These are phyloP conservation scores for Stagonosporopsis cucurbitacearum DNA, from an alignment of 2,329 filamentous ascomycete genomes.

Conservation along the genomic window DNA sequence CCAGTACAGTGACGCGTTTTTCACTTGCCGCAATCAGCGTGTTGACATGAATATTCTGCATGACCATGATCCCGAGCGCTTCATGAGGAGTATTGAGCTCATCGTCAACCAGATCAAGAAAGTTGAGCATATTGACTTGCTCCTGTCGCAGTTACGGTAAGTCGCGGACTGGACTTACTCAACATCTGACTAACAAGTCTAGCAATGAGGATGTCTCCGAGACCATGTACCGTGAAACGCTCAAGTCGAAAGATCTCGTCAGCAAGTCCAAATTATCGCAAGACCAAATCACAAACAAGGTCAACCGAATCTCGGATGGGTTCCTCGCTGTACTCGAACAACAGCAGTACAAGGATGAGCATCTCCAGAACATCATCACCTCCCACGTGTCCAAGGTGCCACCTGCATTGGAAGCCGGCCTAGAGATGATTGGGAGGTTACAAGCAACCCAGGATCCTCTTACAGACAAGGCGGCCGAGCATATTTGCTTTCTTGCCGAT, in stretches of 20 bases:
- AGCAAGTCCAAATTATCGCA: slow-evolving; percentile 29
- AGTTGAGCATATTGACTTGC: slow-evolving; percentile 83
- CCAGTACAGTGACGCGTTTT: slow-evolving; percentile 83
- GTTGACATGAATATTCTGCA: slow-evolving; percentile 98
- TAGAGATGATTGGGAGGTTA: slow-evolving; percentile 78
- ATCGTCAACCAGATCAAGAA: slow-evolving; percentile 88
- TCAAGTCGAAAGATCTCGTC: slow-evolving; percentile 52
- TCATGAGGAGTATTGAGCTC: slow-evolving; percentile 74
- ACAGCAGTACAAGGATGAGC: slow-evolving; percentile 59
- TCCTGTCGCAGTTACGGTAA: slow-evolving; percentile 83
- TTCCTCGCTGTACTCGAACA: slow-evolving; percentile 73
- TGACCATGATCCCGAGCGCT: slow-evolving; percentile 87
- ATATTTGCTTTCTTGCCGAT: slow-evolving; percentile 97
- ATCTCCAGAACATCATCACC: slow-evolving; percentile 90
- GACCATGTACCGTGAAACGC: slow-evolving; percentile 91
- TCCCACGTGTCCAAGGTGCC: slow-evolving; percentile 93
- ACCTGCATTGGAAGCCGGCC: slow-evolving; percentile 84
- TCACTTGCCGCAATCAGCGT: slow-evolving; percentile 86
- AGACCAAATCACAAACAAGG: slow-evolving; percentile 61
- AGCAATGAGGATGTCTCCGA: slow-evolving; percentile 89
- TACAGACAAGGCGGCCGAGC: slow-evolving; percentile 88
- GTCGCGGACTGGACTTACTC: slow-evolving; percentile 20
- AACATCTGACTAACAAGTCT: slow-evolving; percentile 10
- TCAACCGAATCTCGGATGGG: slow-evolving; percentile 88
- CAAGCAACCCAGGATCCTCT: slow-evolving; percentile 59